Evolutionary conservation across 106 monocot genomes (phyloP).

Genomic region (Hemerocallis citrina): DNA sequence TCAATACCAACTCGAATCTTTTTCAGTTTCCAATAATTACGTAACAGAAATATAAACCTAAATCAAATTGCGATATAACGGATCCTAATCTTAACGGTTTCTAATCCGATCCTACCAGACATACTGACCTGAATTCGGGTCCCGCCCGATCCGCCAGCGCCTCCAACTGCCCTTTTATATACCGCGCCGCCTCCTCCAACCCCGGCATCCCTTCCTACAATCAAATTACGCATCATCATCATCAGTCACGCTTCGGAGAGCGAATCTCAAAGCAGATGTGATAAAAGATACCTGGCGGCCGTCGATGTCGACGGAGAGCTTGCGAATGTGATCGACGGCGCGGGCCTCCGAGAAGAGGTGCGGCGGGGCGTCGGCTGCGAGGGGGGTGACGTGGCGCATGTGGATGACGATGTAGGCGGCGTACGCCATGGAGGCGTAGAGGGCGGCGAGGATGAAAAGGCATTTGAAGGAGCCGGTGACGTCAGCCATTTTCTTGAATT

Average conservation of each 20-base stretch:
- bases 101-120: no score
- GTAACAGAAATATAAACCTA: no score
- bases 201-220: constrained; percentile 74
- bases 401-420: constrained; percentile 50
- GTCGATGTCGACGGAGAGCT: constrained; percentile 73
- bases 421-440: constrained; percentile 52
- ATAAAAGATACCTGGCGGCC: constrained; percentile 57
- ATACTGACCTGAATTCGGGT: constrained; percentile 42
- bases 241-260: background rate
- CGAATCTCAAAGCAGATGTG: background rate
- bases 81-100: no score
- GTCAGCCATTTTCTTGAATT: constrained; percentile 19
- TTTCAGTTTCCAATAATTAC: no score
- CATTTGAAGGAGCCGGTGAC: constrained; percentile 51
- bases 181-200: constrained; percentile 74
- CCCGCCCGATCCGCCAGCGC: constrained; percentile 55
- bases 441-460: constrained; percentile 35
- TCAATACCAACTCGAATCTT: no score
- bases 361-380: constrained; percentile 54
- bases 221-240: background rate
- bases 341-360: constrained; percentile 82
- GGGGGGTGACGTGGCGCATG: constrained; percentile 60
- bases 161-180: constrained; percentile 67
- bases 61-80: no score
- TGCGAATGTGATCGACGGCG: constrained; percentile 70